Evolutionary conservation across 768 basidiomycete genomes (phyloP).

Genomic region (Pulveroboletus sp.): DNA sequence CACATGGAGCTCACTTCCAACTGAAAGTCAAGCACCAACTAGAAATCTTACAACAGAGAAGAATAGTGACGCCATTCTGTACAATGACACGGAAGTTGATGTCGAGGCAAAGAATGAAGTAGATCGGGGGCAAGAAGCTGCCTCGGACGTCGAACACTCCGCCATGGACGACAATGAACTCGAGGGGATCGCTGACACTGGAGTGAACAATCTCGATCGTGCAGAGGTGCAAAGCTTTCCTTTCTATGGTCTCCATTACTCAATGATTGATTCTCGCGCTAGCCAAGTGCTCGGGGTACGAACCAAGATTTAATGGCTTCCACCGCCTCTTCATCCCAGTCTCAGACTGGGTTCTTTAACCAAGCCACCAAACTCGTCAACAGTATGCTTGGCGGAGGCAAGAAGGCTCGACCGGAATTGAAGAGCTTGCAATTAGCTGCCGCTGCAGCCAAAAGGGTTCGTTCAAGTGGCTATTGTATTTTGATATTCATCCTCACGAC

Average conservation of each 20-base stretch:
- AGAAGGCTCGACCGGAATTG: conserved; percentile 71
- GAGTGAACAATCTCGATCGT: conserved; percentile 35
- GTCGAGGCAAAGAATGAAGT: conserved; percentile 7
- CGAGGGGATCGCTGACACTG: conserved; percentile 39
- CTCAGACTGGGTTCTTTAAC: conserved; percentile 59
- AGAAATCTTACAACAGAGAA: conserved; percentile 17
- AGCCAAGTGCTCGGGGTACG: conserved; percentile 36
- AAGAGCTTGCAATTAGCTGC: conserved; percentile 83
- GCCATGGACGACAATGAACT: conserved; percentile 29
- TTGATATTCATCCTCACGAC: conserved; percentile 5
- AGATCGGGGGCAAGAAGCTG: conserved; percentile 9
- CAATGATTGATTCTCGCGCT: conserved; percentile 6
- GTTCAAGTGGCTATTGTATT: conserved; percentile 8
- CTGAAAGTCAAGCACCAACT: conserved; percentile 45
- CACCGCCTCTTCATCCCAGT: conserved; percentile 30
- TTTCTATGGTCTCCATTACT: neutral
- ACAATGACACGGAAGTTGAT: conserved; percentile 11
- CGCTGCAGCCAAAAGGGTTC: conserved; percentile 84
- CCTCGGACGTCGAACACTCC: conserved; percentile 33
- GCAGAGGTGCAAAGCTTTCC: conserved; percentile 36
- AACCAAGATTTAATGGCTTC: conserved; percentile 57
- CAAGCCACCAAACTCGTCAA: conserved; percentile 67
- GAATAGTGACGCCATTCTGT: neutral
- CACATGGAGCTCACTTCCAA: conserved; percentile 71
- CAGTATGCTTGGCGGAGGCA: conserved; percentile 61